A percentile compares a stretch with the other conserved stretches of the same genome.
Conservation (phyloP, 2,329 filamentous ascomycete species). For the Furcasterigmium sp. region DNA sequence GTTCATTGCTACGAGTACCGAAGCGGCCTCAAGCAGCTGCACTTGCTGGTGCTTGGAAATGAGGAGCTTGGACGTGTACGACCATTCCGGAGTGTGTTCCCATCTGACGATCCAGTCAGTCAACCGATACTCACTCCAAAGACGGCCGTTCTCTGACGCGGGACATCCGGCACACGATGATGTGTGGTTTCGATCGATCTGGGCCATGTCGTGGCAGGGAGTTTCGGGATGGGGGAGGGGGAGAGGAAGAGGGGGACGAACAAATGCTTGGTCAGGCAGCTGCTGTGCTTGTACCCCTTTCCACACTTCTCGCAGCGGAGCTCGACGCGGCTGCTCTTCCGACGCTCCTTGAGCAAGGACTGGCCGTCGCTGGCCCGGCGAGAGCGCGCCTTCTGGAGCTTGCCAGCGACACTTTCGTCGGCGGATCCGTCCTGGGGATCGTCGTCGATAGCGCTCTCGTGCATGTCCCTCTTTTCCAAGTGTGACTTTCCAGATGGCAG, state of each 20-base stretch:
- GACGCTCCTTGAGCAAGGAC: conserved; percentile 71
- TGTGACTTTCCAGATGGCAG: conserved; percentile 55
- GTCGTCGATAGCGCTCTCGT: conserved; percentile 65
- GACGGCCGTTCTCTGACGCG: background rate
- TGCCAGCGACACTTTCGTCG: conserved; percentile 36
- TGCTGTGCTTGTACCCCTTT: conserved; percentile 99
- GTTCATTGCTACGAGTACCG: conserved; percentile 93
- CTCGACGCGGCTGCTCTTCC: conserved; percentile 77
- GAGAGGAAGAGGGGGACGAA: conserved; percentile 69
- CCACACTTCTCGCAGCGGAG: conserved; percentile 96
- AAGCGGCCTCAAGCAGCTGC: conserved; percentile 91
- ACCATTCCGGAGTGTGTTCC: conserved; percentile 99
- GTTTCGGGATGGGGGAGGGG: conserved; percentile 24
- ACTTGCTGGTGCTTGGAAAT: conserved; percentile 99
- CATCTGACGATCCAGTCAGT: conserved; percentile 59
- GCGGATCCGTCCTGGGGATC: conserved; percentile 55
- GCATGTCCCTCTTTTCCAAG: conserved; percentile 41
- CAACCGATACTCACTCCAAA: conserved; percentile 21
- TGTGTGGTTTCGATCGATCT: background rate
- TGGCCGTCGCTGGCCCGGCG: conserved; percentile 81
- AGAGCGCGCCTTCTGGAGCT: conserved; percentile 42
- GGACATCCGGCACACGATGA: conserved; percentile 8
- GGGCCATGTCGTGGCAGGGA: background rate
- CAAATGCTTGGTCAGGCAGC: conserved; percentile 99
- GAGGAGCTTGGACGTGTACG: conserved; percentile 90